Evolutionary conservation across 2,329 filamentous ascomycete species (phyloP).

Genomic region (Ophiostoma himal-ulmi): DNA sequence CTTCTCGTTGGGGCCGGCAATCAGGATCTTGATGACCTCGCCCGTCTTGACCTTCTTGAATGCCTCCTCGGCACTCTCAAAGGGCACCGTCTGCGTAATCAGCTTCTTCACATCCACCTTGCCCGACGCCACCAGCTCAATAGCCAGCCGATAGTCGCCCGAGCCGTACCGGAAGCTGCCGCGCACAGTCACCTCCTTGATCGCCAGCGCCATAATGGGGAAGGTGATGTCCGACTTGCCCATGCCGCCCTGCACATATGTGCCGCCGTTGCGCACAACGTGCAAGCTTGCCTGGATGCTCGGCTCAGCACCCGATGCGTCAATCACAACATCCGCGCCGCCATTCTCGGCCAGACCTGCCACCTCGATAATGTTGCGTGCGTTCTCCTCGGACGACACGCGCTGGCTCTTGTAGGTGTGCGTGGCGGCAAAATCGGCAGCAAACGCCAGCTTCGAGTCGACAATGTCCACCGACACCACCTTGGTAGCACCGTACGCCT

Average conservation of each 20-base stretch:
- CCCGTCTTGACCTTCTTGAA: conserved; percentile 83
- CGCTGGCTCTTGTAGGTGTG: conserved; percentile 62
- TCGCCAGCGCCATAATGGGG: conserved; percentile 83
- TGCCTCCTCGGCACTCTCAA: conserved; percentile 75
- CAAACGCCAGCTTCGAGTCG: conserved; percentile 71
- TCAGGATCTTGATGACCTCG: conserved; percentile 66
- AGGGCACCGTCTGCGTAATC: conserved; percentile 70
- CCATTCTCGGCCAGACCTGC: conserved; percentile 49
- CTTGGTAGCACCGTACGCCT: conserved; percentile 76
- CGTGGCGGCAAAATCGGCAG: conserved; percentile 64
- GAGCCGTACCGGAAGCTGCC: conserved; percentile 86
- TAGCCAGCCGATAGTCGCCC: conserved; percentile 79
- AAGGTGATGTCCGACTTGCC: conserved; percentile 81
- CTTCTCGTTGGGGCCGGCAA: conserved; percentile 61
- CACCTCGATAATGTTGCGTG: conserved; percentile 57
- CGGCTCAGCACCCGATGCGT: conserved; percentile 72
- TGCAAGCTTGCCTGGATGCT: conserved; percentile 72
- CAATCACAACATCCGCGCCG: conserved; percentile 73
- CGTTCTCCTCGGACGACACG: conserved; percentile 64
- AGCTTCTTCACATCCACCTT: conserved; percentile 77
- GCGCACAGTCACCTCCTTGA: conserved; percentile 80
- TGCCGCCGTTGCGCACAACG: conserved; percentile 63
- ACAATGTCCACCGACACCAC: conserved; percentile 88
- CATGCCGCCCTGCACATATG: conserved; percentile 85
- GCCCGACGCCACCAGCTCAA: conserved; percentile 67